phyloP scores from a whole-genome alignment of 495 filamentous ascomycete genomes.

The Aspergillus sclerotiicarbonarius region DNA sequence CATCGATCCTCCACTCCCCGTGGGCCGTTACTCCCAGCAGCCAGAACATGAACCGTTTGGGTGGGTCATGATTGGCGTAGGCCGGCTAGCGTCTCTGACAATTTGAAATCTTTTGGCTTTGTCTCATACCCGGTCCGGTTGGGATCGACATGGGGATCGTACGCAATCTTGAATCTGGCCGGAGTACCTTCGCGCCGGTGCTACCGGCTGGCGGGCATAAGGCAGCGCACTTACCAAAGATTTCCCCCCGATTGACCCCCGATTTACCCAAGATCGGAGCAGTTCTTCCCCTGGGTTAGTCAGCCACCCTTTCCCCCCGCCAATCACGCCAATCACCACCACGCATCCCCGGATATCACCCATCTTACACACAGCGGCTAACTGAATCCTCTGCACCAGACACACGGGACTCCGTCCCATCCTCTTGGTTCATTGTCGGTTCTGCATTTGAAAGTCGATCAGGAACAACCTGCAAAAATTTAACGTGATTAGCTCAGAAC shows the following conservation, averaged over 20 bases:
- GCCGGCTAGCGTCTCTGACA: conserved; percentile 14
- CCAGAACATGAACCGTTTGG: conserved; percentile 22
- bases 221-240: background rate
- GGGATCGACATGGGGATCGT: conserved; percentile 21
- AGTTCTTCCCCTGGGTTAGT: no score
- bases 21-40: conserved; percentile 15
- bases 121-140: conserved; percentile 14
- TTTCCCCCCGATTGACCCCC: no score
- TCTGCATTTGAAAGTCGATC: background rate
- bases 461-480: background rate
- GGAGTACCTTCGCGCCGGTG: background rate
- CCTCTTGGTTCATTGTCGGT: background rate
- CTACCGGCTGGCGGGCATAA: background rate
- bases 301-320: no score
- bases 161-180: conserved; percentile 11
- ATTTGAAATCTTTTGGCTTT: conserved; percentile 28
- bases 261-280: no score
- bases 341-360: background rate
- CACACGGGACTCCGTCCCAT: background rate
- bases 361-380: conserved; percentile 5
- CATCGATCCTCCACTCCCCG: conserved; percentile 22
- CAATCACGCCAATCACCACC: background rate
- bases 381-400: background rate
- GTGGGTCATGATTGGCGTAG: conserved; percentile 26
- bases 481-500: background rate